Evolutionary conservation across 1,139 yeast species (phyloP).

Genomic region (Candida sanyaensis): DNA sequence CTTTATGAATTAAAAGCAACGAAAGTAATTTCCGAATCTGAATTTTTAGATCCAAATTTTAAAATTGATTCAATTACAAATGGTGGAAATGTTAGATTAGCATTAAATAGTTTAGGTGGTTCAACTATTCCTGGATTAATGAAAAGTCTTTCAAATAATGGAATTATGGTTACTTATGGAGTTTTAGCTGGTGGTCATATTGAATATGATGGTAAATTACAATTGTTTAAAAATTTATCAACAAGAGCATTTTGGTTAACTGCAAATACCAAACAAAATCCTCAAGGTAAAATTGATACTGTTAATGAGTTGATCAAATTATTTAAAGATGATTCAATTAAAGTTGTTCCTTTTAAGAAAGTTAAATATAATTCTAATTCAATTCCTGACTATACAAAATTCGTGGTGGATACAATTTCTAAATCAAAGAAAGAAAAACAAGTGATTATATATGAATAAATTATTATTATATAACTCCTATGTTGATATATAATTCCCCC

Average conservation of each 20-base stretch:
- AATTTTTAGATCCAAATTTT: conserved; percentile 63
- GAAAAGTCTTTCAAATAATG: conserved; percentile 25
- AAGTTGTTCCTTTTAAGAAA: conserved; percentile 52
- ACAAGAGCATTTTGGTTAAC: conserved; percentile 91
- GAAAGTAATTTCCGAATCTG: conserved; percentile 35
- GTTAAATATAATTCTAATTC: conserved; percentile 41
- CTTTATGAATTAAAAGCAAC: conserved; percentile 33
- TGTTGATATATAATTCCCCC: no score
- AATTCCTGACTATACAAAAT: conserved; percentile 36
- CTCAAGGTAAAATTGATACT: conserved; percentile 57
- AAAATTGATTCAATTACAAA: conserved; percentile 42
- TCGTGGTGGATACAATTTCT: conserved; percentile 51
- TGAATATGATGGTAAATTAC: conserved; percentile 17
- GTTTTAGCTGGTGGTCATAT: conserved; percentile 51
- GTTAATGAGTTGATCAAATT: conserved; percentile 58
- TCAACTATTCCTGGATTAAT: conserved; percentile 24
- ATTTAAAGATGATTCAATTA: conserved; percentile 57
- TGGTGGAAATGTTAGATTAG: conserved; percentile 31
- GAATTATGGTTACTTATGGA: conserved; percentile 33
- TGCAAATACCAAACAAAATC: conserved; percentile 62
- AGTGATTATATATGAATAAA: conserved; percentile 25
- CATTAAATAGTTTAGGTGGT: conserved; percentile 37
- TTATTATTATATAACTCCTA: no score
- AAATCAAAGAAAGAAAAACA: conserved; percentile 39
- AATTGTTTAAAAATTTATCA: conserved; percentile 72